Base-by-base conservation (phyloP, 1,284 basidiomycete genomes). In the Cryptococcus amylolentus region DNA sequence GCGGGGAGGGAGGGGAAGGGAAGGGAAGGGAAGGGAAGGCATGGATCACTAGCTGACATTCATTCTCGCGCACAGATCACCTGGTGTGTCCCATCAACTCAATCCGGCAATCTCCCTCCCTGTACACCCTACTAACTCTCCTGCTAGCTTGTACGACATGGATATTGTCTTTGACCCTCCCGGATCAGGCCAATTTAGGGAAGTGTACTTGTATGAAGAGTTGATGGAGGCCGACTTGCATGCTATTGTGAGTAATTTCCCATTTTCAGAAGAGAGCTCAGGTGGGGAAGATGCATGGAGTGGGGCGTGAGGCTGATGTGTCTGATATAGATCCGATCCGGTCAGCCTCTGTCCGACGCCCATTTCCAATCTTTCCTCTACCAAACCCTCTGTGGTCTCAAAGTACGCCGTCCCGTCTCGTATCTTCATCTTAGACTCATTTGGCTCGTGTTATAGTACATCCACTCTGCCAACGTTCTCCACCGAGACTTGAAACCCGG, bases 171-270 rank as follows among this genome's bases (percentile, higher is more conserved):
- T 91, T 74, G 88, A 89, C 66, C 84, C 88, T 16, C 72, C 74
- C n/a, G 73, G 73, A 57, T 87, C 84, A 58, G 88, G 89, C 63
- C 88, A 89, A 75, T 97, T 97, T 73, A 89, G 93, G 73, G 93
- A 96, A 78, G 92, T 96, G 16, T 96, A 94, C 77, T 87, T 95
- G 66, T 95, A 94, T 73, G 91, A 96, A 80, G 93, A 97, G 76
- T 85, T 98, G 62, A 99, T 98, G 96, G 96, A 99, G 77, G 96
- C 96, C 51, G 96, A 99, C 83, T 83, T 99, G 18, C 96, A 99
- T 72, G 96, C 95, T 20, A 98, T 99, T 75, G 93, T 93, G 68
- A 77, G 84, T 70, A 1, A 1, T 4, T 20, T 35, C 38, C 23
- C 23, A 23, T 2, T 23, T 23, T 23, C 23, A 3, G 23, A 23